Evolutionary conservation across 2,329 filamentous ascomycete genomes (phyloP), one percentile per base, ranked within the genome.

Genomic region (Berkeleyomyces rouxiae): DNA sequence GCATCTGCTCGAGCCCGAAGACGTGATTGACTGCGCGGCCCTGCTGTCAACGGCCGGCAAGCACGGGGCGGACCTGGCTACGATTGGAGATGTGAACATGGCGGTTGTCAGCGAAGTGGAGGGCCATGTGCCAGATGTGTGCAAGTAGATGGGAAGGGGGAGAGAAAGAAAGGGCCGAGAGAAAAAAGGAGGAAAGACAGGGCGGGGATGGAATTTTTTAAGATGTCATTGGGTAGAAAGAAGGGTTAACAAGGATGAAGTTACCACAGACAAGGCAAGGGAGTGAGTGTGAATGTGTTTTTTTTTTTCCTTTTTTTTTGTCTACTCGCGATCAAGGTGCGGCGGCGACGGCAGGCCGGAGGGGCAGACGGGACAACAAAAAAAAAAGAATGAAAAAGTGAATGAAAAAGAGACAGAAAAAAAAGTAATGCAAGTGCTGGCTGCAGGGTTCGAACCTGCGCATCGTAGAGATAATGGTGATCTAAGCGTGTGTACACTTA

Each of bases 1-100:
- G 85, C 91, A 96, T 73, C 76, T 97, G 9, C 79, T 95, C 7
- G 91, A 96, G 72, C 90, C 93, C 0, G 78, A 84, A 64, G 91
- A 97, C 72, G 90, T 97, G 62, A 86, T 97, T 68, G 85, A 88
- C 67, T 79, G 77, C 65, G 76, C 82, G 43, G 77, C 81, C 3
- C 74, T 85, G 33, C 75, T 86, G 31, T 77, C 78, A 0, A 79
- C 77, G 3, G 75, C 77, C 58, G 72, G 70, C n/a, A 70, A 72
- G 5, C 70, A 70, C 0, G 73, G 74, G 4, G 70, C 69, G 10
- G 71, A 72, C 10, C 70, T 76, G 23, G 73, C 73, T 44, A 71
- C 71, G 58, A 71, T 78, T 53, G 76, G 80, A 57, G 77, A 81
- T 69, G 78, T 82, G 40, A 83, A 83, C 68, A 72, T 83, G 44